phyloP scores from a whole-genome alignment of 1,139 yeast species.

The Geotrichum reessii region DNA sequence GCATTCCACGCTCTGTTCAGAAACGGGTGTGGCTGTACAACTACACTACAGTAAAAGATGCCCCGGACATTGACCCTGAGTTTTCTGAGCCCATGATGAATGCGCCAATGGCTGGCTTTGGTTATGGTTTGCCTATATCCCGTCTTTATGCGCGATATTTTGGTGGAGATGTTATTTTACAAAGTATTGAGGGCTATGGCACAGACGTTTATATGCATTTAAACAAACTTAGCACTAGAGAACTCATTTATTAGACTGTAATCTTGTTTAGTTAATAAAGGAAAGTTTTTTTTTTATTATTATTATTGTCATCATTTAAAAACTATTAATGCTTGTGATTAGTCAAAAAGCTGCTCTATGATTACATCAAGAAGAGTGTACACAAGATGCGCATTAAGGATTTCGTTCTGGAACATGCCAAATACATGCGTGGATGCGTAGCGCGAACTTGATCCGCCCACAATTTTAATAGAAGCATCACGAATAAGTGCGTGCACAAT shows the following conservation, averaged over 20 bases:
- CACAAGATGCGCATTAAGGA: slow-evolving; percentile 58
- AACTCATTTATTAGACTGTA: slow-evolving; percentile 15
- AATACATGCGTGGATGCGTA: slow-evolving; percentile 59
- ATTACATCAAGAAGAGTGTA: slow-evolving; percentile 53
- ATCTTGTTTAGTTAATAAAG: neutral
- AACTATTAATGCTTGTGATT: neutral
- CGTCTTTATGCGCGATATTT: slow-evolving; percentile 72
- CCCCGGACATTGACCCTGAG: slow-evolving; percentile 54
- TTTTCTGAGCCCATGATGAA: slow-evolving; percentile 43
- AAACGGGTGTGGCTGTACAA: slow-evolving; percentile 77
- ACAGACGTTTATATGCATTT: slow-evolving; percentile 76
- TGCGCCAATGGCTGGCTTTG: slow-evolving; percentile 85
- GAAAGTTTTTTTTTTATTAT: neutral
- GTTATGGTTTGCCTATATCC: slow-evolving; percentile 74
- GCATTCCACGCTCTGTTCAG: slow-evolving; percentile 68
- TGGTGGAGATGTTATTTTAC: slow-evolving; percentile 72
- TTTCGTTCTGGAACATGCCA: slow-evolving; percentile 68
- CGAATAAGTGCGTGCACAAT: slow-evolving; percentile 53
- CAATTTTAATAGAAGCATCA: slow-evolving; percentile 67
- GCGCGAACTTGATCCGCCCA: slow-evolving; percentile 61
- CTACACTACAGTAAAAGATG: slow-evolving; percentile 66
- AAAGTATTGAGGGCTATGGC: slow-evolving; percentile 81
- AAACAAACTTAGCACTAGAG: slow-evolving; percentile 42
- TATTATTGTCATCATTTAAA: neutral
- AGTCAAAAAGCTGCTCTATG: slow-evolving; percentile 40